A percentile compares a stretch with the other conserved stretches of the same genome.
Evolutionary conservation across 2,329 filamentous ascomycete genomes (phyloP).

Genomic region (Talaromyces rugulosus): DNA sequence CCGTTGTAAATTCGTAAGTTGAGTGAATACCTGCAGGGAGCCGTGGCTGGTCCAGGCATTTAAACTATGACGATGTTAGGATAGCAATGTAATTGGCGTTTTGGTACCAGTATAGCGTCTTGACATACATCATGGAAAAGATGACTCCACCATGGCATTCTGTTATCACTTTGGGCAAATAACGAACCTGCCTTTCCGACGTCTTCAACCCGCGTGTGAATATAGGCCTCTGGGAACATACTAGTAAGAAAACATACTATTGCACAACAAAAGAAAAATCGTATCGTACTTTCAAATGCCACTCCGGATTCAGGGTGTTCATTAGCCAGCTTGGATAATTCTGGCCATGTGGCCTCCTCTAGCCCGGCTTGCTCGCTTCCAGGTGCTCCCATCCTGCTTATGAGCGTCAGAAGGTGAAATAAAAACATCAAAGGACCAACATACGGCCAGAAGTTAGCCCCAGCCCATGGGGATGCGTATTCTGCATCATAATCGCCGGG

Average conservation of each 20-base stretch:
- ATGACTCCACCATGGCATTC: not conserved
- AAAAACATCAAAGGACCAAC: constrained; percentile 25
- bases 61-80: not conserved
- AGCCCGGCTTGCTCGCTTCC: constrained; percentile 32
- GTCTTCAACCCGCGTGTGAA: constrained; percentile 1
- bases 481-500: constrained; percentile 89
- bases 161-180: not conserved
- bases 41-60: constrained; percentile 29
- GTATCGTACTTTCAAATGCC: not conserved
- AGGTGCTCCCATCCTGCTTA: not conserved
- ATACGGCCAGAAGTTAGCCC: constrained; percentile 73
- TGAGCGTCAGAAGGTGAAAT: not conserved
- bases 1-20: constrained; percentile 71
- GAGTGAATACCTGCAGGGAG: constrained; percentile 64
- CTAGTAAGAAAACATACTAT: not conserved
- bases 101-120: not conserved
- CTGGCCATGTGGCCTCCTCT: constrained; percentile 63
- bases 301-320: constrained; percentile 73
- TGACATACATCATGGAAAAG: constrained; percentile 1
- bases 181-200: not conserved
- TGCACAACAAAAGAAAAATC: not conserved
- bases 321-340: constrained; percentile 56
- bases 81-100: not conserved
- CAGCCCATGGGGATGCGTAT: constrained; percentile 86
- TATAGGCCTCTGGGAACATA: not conserved